Evolutionary conservation across 192 early-diverging fungal species (phyloP).

Genomic region (Gamsiella multidivaricata): DNA sequence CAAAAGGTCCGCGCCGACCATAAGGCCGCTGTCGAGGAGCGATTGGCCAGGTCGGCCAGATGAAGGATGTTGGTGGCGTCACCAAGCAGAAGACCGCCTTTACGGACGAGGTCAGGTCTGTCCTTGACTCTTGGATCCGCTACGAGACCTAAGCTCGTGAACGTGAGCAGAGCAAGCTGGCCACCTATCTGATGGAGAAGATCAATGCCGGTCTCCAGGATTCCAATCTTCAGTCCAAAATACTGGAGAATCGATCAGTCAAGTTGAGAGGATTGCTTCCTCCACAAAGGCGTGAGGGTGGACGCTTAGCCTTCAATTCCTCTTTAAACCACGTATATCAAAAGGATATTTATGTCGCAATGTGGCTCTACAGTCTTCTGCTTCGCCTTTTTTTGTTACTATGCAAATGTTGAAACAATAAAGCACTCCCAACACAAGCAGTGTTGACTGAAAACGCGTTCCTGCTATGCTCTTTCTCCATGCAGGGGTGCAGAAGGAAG

Average conservation of each 20-base stretch:
- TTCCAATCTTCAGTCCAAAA: constrained; percentile 65
- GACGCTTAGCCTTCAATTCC: too few species aligned
- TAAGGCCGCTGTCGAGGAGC: constrained; percentile 89
- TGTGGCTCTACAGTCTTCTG: too few species aligned
- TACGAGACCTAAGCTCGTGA: constrained; percentile 94
- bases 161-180: constrained; percentile 89
- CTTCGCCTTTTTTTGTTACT: too few species aligned
- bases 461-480: not conserved
- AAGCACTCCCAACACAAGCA: not conserved
- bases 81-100: constrained; percentile 93
- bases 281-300: constrained; percentile 27
- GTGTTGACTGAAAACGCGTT: not conserved
- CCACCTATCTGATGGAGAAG: constrained; percentile 84
- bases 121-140: constrained; percentile 96
- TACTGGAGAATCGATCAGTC: constrained; percentile 52
- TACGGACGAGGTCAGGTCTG: constrained; percentile 87
- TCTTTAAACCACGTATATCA: too few species aligned
- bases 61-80: constrained; percentile 92
- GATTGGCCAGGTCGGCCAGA: constrained; percentile 92
- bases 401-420: too few species aligned
- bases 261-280: constrained; percentile 52
- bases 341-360: too few species aligned
- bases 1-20: constrained; percentile 89
- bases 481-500: not conserved
- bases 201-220: constrained; percentile 75